Conservation (phyloP, 2,329 filamentous ascomycete species). For the Trichoderma lentiforme region DNA sequence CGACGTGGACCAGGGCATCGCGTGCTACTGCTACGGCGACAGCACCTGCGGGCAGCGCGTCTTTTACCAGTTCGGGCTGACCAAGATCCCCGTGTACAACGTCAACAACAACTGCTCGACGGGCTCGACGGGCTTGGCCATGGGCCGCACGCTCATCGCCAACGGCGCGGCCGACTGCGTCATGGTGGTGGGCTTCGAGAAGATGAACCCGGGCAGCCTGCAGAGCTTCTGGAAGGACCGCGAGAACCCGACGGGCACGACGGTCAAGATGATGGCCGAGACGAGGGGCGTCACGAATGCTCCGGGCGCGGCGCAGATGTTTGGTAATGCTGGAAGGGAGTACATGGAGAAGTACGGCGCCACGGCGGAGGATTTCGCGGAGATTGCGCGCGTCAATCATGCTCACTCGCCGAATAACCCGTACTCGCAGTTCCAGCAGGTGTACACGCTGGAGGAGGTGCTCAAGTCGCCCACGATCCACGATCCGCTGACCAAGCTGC, state of each 20-base stretch:
- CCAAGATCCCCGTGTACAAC: slow-evolving; percentile 92
- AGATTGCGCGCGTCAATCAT: slow-evolving; percentile 92
- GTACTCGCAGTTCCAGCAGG: slow-evolving; percentile 95
- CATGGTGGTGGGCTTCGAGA: slow-evolving; percentile 92
- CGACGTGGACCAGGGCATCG: slow-evolving; percentile 89
- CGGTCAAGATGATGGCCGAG: slow-evolving; percentile 73
- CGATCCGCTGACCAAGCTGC: slow-evolving; percentile 90
- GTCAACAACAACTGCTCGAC: slow-evolving; percentile 99
- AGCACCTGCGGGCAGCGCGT: slow-evolving; percentile 92
- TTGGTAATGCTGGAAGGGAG: slow-evolving; percentile 88
- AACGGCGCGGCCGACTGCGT: slow-evolving; percentile 83
- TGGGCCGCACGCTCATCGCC: slow-evolving; percentile 76
- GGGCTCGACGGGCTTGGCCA: slow-evolving; percentile 83
- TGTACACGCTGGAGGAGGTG: slow-evolving; percentile 85
- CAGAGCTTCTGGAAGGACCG: slow-evolving; percentile 83
- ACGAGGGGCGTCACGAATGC: slow-evolving; percentile 79
- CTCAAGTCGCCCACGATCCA: slow-evolving; percentile 73
- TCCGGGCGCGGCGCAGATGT: slow-evolving; percentile 86
- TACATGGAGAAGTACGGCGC: slow-evolving; percentile 97
- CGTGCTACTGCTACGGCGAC: slow-evolving; percentile 98
- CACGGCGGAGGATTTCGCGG: slow-evolving; percentile 80
- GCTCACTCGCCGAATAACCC: slow-evolving; percentile 88
- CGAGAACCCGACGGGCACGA: slow-evolving; percentile 71
- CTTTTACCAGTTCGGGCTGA: slow-evolving; percentile 99
- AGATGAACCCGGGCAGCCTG: slow-evolving; percentile 92